phyloP scores from a whole-genome alignment of 805 yeast species.

The Candida awuae region DNA sequence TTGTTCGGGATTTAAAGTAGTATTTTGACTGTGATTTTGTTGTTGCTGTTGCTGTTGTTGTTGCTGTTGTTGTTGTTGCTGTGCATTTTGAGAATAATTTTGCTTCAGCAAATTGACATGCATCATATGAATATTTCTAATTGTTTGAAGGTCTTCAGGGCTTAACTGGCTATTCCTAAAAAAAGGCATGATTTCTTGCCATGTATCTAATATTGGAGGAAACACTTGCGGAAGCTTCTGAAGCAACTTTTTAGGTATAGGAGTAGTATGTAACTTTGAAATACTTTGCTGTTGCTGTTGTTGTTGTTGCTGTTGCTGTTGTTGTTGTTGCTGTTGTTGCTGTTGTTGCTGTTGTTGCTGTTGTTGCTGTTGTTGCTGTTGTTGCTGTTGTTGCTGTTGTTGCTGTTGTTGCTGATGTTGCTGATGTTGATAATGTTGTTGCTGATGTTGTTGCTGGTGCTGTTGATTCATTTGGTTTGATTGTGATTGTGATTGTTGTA shows the following conservation, averaged over 20 bases:
- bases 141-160: constrained; percentile 46
- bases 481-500: neutral
- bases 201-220: constrained; percentile 72
- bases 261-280: constrained; percentile 49
- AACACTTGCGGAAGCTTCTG: constrained; percentile 57
- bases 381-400: constrained; percentile 6
- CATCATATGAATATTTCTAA: constrained; percentile 59
- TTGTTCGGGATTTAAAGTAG: constrained; percentile 26
- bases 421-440: constrained; percentile 12
- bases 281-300: constrained; percentile 14
- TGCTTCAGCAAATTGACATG: constrained; percentile 51
- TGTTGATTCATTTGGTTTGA: neutral
- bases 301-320: constrained; percentile 3
- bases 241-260: constrained; percentile 64
- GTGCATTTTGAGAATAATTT: constrained; percentile 17
- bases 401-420: constrained; percentile 7
- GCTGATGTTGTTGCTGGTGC: constrained; percentile 17
- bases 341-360: constrained; percentile 21
- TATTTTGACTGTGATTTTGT: neutral
- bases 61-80: constrained; percentile 32
- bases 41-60: constrained; percentile 18
- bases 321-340: constrained; percentile 17
- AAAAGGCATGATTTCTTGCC: constrained; percentile 69
- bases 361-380: constrained; percentile 10
- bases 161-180: constrained; percentile 49